Base-by-base conservation (phyloP, 2,329 filamentous ascomycete genomes). In the Orbilia javanica region DNA sequence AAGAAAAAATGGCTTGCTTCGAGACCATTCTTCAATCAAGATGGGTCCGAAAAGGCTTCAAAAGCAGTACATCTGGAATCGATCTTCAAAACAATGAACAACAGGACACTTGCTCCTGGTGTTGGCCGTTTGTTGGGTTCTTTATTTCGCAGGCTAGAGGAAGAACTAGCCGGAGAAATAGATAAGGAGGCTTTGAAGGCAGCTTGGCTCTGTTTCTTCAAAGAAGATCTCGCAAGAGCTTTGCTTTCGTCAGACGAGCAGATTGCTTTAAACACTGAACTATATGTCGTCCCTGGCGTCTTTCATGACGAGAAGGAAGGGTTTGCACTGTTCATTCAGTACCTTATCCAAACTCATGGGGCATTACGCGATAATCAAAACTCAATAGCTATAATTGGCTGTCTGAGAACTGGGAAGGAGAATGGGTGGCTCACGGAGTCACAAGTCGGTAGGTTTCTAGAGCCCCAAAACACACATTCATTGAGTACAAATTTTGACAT, bases 61-160 rank as follows among this genome's bases (percentile, higher is more conserved):
- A 85, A 87, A 84, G 88, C 89, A 84, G 87, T 87, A 20, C 42
- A 78, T 20, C 53, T 78, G 10, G 46, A 48, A 29, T 63, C 67
- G 10, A 46, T 68, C 8, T 64, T 78, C 10, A 36, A 48, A 46
- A 42, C 46, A 7, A 72, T 78, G 74, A n/a, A 25, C 36, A 80
- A 82, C 68, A 79, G 80, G 8, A 80, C 79, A 5, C 50, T 81
- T 7, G 72, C 80, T 15, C 81, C 81, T 6, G 70, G 70, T 31
- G 75, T 81, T 25, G 81, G 80, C 13, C 80, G 80, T 46, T 18
- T 79, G 2, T 22, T 79, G n/a, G 60, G 67, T 11, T 66, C 69
- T 48, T 50, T 79, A 5, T 48, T 78, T 34, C 74, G 64, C n/a
- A 57, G 60, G 7, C 42, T 75, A 6, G 25, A 66, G 48, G 53